These are phyloP conservation scores for Trichoderma pleuroti DNA, from an alignment of 2,329 filamentous ascomycete genomes.

Conservation along the genomic window DNA sequence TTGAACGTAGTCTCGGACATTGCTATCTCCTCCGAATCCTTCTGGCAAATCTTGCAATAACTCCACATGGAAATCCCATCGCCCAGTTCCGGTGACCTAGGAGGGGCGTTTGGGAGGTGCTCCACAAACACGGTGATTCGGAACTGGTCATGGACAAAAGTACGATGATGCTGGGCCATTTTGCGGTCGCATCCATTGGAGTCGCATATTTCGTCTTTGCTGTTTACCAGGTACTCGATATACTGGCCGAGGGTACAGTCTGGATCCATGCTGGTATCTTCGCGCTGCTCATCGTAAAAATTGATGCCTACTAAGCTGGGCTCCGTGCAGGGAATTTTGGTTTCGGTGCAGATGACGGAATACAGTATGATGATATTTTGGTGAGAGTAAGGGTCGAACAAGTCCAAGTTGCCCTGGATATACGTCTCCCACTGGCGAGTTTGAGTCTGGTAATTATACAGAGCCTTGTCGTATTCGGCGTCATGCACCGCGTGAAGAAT, in stretches of 20 bases:
- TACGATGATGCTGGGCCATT: constrained; percentile 90
- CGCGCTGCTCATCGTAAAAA: constrained; percentile 92
- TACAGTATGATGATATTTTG: constrained; percentile 95
- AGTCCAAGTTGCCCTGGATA: constrained; percentile 77
- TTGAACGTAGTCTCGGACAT: constrained; percentile 97
- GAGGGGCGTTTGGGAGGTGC: constrained; percentile 42
- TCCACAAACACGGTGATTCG: constrained; percentile 90
- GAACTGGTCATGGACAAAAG: constrained; percentile 94
- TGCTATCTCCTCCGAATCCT: constrained; percentile 80
- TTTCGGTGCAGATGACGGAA: constrained; percentile 88
- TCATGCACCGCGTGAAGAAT: constrained; percentile 93
- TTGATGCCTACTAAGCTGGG: constrained; percentile 86
- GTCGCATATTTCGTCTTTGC: constrained; percentile 72
- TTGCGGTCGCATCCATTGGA: constrained; percentile 81
- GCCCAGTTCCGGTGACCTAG: constrained; percentile 41
- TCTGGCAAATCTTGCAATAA: constrained; percentile 85
- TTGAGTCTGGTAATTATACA: constrained; percentile 91
- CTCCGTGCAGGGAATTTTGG: constrained; percentile 88
- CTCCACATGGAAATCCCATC: constrained; percentile 94
- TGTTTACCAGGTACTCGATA: constrained; percentile 81
- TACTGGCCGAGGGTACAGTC: constrained; percentile 95
- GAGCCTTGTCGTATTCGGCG: constrained; percentile 91
- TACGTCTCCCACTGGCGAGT: constrained; percentile 96
- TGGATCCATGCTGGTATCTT: constrained; percentile 65
- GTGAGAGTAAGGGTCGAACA: constrained; percentile 93